These are phyloP conservation scores for Apiotrichum laibachii DNA, from an alignment of 1,284 basidiomycete genomes.

Conservation along the genomic window DNA sequence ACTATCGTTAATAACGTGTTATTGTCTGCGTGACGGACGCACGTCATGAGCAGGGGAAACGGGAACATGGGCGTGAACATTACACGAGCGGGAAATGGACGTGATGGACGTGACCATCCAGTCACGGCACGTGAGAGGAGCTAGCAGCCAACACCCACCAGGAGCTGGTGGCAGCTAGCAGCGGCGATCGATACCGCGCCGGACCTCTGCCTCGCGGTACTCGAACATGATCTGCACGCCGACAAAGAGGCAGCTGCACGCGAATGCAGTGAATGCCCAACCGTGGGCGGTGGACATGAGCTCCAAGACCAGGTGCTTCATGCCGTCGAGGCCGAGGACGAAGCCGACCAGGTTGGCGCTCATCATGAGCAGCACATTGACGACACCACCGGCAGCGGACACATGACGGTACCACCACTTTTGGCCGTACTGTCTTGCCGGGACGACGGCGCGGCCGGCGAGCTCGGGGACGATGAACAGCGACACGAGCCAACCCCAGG, in stretches of 20 bases:
- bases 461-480: slow-evolving; percentile 89
- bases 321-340: slow-evolving; percentile 83
- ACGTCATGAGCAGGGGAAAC: too few species aligned
- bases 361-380: slow-evolving; percentile 89
- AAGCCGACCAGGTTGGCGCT: slow-evolving; percentile 92
- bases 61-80: too few species aligned
- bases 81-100: too few species aligned
- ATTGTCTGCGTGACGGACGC: too few species aligned
- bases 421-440: slow-evolving; percentile 65
- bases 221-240: slow-evolving; percentile 93
- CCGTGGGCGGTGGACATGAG: slow-evolving; percentile 60
- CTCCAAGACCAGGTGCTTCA: slow-evolving; percentile 65
- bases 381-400: slow-evolving; percentile 76
- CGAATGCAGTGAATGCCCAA: slow-evolving; percentile 63
- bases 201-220: slow-evolving; percentile 60
- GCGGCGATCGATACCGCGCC: slow-evolving; percentile 44
- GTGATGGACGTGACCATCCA: too few species aligned
- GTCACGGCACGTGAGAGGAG: too few species aligned
- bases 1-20: too few species aligned
- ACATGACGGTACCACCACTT: slow-evolving; percentile 80
- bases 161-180: slow-evolving; percentile 26
- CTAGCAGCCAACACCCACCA: too few species aligned
- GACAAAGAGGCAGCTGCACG: slow-evolving; percentile 70
- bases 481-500: slow-evolving; percentile 96
- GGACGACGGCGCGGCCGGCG: slow-evolving; percentile 61